A percentile compares a stretch with the other conserved stretches of the same genome.
phyloP scores from a whole-genome alignment of 2,329 filamentous ascomycete genomes.

The Nigrospora osmanthi region DNA sequence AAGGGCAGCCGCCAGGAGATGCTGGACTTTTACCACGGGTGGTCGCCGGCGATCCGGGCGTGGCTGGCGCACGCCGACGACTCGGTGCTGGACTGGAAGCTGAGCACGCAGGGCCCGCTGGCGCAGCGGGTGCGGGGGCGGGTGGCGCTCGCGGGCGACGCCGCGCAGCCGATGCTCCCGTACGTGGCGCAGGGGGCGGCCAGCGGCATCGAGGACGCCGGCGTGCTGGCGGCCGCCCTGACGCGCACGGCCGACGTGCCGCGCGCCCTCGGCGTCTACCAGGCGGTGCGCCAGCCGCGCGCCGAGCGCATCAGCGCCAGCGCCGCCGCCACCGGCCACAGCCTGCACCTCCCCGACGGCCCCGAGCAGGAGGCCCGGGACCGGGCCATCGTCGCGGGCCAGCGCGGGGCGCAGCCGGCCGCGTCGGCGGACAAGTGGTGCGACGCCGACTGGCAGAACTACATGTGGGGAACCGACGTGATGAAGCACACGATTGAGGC shows the following conservation, averaged over 20 bases:
- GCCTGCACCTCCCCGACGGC: not conserved
- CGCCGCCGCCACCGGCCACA: not conserved
- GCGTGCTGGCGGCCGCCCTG: not conserved
- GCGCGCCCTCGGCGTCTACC: not conserved
- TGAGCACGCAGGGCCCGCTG: conserved; percentile 53
- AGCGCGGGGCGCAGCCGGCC: not conserved
- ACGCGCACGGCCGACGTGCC: not conserved
- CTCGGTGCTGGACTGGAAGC: conserved; percentile 59
- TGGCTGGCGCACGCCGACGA: conserved; percentile 56
- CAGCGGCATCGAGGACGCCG: conserved; percentile 53
- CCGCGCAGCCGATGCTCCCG: conserved; percentile 55
- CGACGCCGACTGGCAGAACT: not conserved
- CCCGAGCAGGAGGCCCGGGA: not conserved
- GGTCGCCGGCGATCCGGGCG: conserved; percentile 51
- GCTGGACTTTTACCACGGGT: conserved; percentile 50
- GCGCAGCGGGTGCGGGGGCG: conserved; percentile 51
- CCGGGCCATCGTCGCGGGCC: not conserved
- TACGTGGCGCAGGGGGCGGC: conserved; percentile 58
- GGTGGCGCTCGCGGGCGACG: conserved; percentile 48
- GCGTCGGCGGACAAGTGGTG: not conserved
- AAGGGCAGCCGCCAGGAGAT: conserved; percentile 53
- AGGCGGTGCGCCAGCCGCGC: not conserved
- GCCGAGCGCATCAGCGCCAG: not conserved
- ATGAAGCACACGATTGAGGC: not conserved
- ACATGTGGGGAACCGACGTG: conserved; percentile 3